Evolutionary conservation across 306 rosid species (phyloP).

Genomic region (Vigna reflexopilosa): DNA sequence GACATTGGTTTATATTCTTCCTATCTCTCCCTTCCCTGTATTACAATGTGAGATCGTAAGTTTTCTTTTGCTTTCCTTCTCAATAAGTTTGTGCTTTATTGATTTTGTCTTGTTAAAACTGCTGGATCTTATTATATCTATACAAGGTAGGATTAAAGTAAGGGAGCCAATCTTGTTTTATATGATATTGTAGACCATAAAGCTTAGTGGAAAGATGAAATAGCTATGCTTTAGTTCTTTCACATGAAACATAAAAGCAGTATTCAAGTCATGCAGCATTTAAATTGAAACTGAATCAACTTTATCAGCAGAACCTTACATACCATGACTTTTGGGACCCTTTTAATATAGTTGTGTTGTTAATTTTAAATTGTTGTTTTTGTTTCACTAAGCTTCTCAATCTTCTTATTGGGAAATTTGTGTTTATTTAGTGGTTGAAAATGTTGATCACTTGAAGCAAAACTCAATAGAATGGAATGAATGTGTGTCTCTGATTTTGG

Average conservation of each 20-base stretch:
- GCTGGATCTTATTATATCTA: constrained; percentile 13
- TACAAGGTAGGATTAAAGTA: constrained; percentile 4
- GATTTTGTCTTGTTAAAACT: constrained; percentile 11
- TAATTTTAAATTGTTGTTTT: constrained; percentile 18
- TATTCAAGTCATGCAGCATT: not conserved
- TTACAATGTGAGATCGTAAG: constrained; percentile 78
- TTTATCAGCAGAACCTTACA: not conserved
- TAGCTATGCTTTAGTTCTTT: constrained; percentile 1
- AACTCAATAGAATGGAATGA: not conserved
- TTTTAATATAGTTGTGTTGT: constrained; percentile 1
- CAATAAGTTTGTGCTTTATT: not conserved
- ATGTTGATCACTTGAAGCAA: constrained; percentile 17
- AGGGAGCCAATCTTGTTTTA: constrained; percentile 13
- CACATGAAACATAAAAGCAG: not conserved
- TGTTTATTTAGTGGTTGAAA: constrained; percentile 3
- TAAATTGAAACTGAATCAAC: constrained; percentile 19
- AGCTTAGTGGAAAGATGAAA: not conserved
- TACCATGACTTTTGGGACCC: not conserved
- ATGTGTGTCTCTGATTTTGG: not conserved
- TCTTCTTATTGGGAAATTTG: constrained; percentile 18
- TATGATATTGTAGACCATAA: constrained; percentile 5
- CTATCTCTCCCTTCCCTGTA: constrained; percentile 74
- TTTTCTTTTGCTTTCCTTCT: constrained; percentile 41
- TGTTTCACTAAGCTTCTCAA: constrained; percentile 17
- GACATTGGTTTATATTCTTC: constrained; percentile 77